These are phyloP conservation scores for Glonium stellatum DNA, from an alignment of 495 filamentous ascomycete genomes.

Conservation along the genomic window DNA sequence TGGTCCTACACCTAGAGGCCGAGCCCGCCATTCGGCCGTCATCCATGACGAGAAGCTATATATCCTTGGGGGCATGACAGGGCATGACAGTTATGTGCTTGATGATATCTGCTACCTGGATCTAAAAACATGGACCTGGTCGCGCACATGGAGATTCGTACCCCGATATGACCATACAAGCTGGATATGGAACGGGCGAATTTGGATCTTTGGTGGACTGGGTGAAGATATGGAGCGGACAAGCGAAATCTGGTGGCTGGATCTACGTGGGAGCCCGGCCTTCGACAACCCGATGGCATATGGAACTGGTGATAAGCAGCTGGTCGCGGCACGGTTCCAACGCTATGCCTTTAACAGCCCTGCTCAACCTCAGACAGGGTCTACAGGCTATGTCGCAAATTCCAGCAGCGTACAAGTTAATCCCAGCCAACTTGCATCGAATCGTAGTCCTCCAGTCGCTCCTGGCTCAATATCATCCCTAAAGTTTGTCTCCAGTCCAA, in stretches of 20 bases:
- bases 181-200: conserved; percentile 80
- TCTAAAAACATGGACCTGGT: conserved; percentile 97
- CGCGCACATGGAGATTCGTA: conserved; percentile 89
- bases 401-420: conserved; percentile 75
- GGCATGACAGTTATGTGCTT: conserved; percentile 77
- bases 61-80: conserved; percentile 83
- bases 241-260: conserved; percentile 93
- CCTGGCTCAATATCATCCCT: conserved; percentile 86
- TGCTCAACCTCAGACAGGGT: conserved; percentile 29
- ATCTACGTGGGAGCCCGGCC: conserved; percentile 79
- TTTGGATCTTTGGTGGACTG: conserved; percentile 97
- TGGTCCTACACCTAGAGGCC: conserved; percentile 75
- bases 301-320: conserved; percentile 54
- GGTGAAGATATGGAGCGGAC: conserved; percentile 93
- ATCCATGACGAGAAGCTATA: conserved; percentile 95
- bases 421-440: conserved; percentile 34
- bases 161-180: conserved; percentile 88
- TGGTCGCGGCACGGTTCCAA: conserved; percentile 24
- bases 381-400: conserved; percentile 79
- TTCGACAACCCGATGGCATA: conserved; percentile 69
- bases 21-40: conserved; percentile 87
- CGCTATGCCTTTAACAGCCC: conserved; percentile 14
- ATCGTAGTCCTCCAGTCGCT: conserved; percentile 62
- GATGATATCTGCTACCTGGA: conserved; percentile 96
- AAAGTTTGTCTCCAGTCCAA: conserved; percentile 79